These are phyloP conservation scores for Aspergillus bertholletiae DNA, from an alignment of 495 filamentous ascomycete genomes.

Conservation along the genomic window DNA sequence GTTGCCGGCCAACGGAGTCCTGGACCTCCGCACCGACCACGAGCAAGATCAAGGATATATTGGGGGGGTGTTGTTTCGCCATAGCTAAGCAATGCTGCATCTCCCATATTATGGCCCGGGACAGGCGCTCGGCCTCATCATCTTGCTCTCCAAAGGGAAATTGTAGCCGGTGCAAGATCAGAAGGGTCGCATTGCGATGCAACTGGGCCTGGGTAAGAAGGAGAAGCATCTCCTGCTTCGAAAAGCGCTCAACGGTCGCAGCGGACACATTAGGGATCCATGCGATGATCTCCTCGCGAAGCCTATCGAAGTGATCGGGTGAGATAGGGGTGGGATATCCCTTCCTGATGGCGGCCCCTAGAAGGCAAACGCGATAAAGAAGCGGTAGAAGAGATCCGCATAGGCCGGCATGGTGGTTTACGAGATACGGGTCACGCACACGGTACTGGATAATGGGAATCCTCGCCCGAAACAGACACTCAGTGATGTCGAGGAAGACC, in stretches of 20 bases:
- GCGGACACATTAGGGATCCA: neutral
- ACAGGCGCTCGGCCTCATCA: neutral
- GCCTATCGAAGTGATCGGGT: neutral
- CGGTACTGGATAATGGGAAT: constrained; percentile 6
- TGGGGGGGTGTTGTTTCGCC: constrained; percentile 4
- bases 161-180: constrained; percentile 7
- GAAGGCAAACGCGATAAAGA: constrained; percentile 8
- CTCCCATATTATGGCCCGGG: neutral
- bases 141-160: constrained; percentile 9
- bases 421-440: constrained; percentile 3
- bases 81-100: constrained; percentile 3
- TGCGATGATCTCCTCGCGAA: neutral
- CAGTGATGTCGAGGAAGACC: constrained; percentile 6
- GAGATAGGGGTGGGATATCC: neutral
- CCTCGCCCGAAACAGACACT: constrained; percentile 5
- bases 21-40: constrained; percentile 7
- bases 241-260: neutral
- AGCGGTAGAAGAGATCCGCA: constrained; percentile 9
- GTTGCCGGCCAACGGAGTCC: neutral
- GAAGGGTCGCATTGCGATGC: constrained; percentile 3
- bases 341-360: constrained; percentile 3
- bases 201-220: constrained; percentile 4
- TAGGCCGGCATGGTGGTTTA: constrained; percentile 8
- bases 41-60: constrained; percentile 3
- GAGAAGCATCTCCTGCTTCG: constrained; percentile 4